phyloP scores from a whole-genome alignment of 805 yeast species.

The Wickerhamiella lipophila region DNA sequence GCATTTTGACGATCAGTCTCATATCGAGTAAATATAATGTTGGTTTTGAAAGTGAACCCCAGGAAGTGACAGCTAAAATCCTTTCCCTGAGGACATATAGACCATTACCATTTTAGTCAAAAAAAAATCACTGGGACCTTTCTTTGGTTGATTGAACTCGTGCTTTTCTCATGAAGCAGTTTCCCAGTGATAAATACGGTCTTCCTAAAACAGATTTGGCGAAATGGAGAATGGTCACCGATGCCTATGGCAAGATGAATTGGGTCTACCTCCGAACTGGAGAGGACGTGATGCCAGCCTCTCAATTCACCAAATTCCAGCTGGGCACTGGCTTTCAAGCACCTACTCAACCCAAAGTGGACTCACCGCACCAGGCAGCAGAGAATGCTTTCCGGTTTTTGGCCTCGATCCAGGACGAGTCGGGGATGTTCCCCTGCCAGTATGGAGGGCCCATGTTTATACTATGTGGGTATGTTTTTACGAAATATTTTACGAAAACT shows the following conservation, averaged over 20 bases:
- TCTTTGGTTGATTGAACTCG: too few species aligned
- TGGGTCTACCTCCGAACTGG: conserved; percentile 49
- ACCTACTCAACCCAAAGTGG: conserved; percentile 27
- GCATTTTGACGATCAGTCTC: too few species aligned
- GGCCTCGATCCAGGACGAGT: conserved; percentile 54
- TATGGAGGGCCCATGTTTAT: conserved; percentile 98
- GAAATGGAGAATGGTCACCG: conserved; percentile 64
- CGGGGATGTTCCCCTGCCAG: conserved; percentile 85
- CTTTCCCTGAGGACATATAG: too few species aligned
- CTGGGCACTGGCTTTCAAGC: conserved; percentile 25
- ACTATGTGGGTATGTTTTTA: conserved; percentile 76
- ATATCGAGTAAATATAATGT: too few species aligned
- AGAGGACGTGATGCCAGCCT: conserved; percentile 27
- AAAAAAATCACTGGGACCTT: too few species aligned
- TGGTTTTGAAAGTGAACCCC: too few species aligned
- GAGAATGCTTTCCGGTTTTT: conserved; percentile 64
- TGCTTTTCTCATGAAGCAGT: conserved; percentile 11
- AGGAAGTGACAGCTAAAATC: too few species aligned
- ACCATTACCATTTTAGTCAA: too few species aligned
- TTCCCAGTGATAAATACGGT: conserved; percentile 53
- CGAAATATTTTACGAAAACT: conserved; percentile 54
- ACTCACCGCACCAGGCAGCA: conserved; percentile 35
- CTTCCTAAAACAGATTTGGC: conserved; percentile 53
- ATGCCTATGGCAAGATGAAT: conserved; percentile 59
- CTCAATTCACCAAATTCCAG: conserved; percentile 25